Percentiles rank a stretch among this genome's conserved stretches.
phyloP scores from a whole-genome alignment of 1,139 yeast species.

The Geotrichum macrosporum region DNA sequence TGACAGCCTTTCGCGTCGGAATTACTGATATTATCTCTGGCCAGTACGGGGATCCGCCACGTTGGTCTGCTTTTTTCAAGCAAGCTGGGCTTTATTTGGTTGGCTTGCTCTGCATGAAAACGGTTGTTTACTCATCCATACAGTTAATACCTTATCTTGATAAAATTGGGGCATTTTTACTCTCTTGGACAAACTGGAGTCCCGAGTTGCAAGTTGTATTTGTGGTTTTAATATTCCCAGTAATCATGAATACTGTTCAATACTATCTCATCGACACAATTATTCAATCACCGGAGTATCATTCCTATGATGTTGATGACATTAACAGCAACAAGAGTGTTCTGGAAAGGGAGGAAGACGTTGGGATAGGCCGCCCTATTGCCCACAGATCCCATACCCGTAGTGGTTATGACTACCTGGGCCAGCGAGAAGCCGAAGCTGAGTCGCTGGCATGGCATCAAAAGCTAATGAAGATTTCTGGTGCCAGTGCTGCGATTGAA shows the following conservation, averaged over 20 bases:
- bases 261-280: conserved; percentile 82
- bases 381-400: conserved; percentile 2
- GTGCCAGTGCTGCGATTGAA: neutral
- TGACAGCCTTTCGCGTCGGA: conserved; percentile 46
- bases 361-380: neutral
- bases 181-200: conserved; percentile 76
- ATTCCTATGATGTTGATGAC: conserved; percentile 21
- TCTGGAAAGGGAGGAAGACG: neutral
- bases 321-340: neutral
- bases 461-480: conserved; percentile 6
- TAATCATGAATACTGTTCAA: conserved; percentile 73
- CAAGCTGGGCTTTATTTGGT: conserved; percentile 66
- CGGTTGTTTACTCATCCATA: conserved; percentile 50
- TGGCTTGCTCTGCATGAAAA: conserved; percentile 55
- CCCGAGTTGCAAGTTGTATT: conserved; percentile 80
- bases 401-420: conserved; percentile 20
- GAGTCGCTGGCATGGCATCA: conserved; percentile 15
- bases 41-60: conserved; percentile 74
- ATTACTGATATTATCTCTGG: conserved; percentile 73
- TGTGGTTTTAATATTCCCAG: conserved; percentile 62
- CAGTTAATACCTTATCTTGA: conserved; percentile 55
- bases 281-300: conserved; percentile 55
- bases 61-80: conserved; percentile 58
- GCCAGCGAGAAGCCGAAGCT: conserved; percentile 22
- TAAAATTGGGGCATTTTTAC: conserved; percentile 52